A percentile compares a stretch with the other conserved stretches of the same genome.
Conservation (phyloP, 805 yeast species). For the Kregervanrija delftensis region DNA sequence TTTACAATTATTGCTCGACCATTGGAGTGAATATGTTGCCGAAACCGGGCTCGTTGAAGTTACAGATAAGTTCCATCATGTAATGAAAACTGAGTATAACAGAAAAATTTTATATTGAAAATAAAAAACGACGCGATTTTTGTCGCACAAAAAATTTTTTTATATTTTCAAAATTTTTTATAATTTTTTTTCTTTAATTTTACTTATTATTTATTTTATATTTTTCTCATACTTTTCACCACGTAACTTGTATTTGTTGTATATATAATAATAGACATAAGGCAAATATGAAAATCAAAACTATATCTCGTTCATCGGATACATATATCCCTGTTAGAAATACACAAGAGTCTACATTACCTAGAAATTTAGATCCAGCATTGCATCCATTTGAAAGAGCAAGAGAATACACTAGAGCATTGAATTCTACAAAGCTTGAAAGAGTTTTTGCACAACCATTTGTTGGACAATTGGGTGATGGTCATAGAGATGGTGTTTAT, state of each 20-base stretch:
- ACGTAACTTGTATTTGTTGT: too few species aligned
- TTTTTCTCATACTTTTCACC: background rate
- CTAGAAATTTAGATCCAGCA: slow-evolving; percentile 88
- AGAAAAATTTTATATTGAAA: slow-evolving; percentile 2
- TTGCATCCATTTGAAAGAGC: slow-evolving; percentile 97
- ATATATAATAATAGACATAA: background rate
- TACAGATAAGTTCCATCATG: slow-evolving; percentile 7
- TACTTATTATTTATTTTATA: slow-evolving; percentile 1
- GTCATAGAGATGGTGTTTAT: slow-evolving; percentile 94
- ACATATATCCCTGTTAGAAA: slow-evolving; percentile 87
- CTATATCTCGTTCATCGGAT: slow-evolving; percentile 85
- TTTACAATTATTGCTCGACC: slow-evolving; percentile 34
- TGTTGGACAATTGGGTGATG: slow-evolving; percentile 88
- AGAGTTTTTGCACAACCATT: slow-evolving; percentile 98
- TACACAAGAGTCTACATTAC: slow-evolving; percentile 79
- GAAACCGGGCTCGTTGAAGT: slow-evolving; percentile 41
- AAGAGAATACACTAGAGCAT: slow-evolving; percentile 89
- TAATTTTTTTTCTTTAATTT: background rate
- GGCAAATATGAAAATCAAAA: slow-evolving; percentile 65
- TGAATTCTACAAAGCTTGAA: slow-evolving; percentile 92
- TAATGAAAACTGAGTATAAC: slow-evolving; percentile 4
- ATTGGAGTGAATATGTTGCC: slow-evolving; percentile 47
- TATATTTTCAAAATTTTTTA: background rate
- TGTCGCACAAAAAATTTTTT: slow-evolving; percentile 1
- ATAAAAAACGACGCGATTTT: background rate